A percentile compares a stretch with the other conserved stretches of the same genome.
Conservation (phyloP, 257 asterid genomes). For the Scutellaria baicalensis region DNA sequence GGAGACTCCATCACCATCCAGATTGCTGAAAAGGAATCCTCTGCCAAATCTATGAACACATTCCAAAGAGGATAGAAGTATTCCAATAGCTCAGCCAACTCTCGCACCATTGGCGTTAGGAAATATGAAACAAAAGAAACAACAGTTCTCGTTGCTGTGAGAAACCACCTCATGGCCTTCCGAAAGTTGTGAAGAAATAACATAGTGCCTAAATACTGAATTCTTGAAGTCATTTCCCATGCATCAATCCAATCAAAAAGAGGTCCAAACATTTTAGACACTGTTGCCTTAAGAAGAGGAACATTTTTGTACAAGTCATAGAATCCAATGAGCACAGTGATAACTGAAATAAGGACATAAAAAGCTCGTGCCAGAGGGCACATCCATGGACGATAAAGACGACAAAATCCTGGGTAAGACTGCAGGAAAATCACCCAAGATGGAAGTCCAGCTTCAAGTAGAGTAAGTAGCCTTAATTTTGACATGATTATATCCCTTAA, state of each 20-base stretch:
- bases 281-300: constrained; percentile 71
- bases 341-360: constrained; percentile 54
- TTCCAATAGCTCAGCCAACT: constrained; percentile 42
- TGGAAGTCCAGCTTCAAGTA: constrained; percentile 81
- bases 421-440: constrained; percentile 82
- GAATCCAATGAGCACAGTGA: constrained; percentile 80
- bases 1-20: constrained; percentile 47
- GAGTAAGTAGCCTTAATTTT: constrained; percentile 53
- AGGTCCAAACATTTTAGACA: constrained; percentile 75
- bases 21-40: constrained; percentile 32
- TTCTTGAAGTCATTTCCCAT: constrained; percentile 81
- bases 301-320: constrained; percentile 79
- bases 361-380: constrained; percentile 72
- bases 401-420: constrained; percentile 78
- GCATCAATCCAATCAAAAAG: constrained; percentile 81
- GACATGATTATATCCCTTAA: constrained; percentile 57
- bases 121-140: constrained; percentile 36
- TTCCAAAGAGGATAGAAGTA: constrained; percentile 51
- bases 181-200: constrained; percentile 67
- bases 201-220: constrained; percentile 79
- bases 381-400: constrained; percentile 88
- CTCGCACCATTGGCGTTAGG: constrained; percentile 39
- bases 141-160: constrained; percentile 34
- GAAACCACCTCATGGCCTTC: constrained; percentile 67
- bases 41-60: constrained; percentile 30